Evolutionary conservation across 495 filamentous ascomycete genomes (phyloP).

Genomic region (Aspergillus affinis): DNA sequence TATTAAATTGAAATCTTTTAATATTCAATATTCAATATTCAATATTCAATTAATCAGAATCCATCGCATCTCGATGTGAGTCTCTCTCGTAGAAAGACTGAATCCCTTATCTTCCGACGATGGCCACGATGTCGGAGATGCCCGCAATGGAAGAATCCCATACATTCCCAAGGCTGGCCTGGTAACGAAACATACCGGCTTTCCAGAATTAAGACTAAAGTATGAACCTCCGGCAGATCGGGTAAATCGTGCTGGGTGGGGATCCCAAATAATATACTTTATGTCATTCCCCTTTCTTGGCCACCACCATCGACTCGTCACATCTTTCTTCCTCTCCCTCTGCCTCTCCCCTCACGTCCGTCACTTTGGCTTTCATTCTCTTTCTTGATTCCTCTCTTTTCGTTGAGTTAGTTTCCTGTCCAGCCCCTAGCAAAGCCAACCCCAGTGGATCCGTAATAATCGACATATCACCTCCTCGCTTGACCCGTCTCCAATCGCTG

Average conservation of each 20-base stretch:
- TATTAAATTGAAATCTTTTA: too few relatives aligned
- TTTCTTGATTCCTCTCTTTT: constrained; percentile 11
- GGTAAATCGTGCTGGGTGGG: constrained; percentile 19
- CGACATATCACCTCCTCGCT: constrained; percentile 15
- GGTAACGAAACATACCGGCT: neutral
- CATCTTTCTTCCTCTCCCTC: constrained; percentile 12
- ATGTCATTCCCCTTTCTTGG: constrained; percentile 22
- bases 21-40: too few relatives aligned
- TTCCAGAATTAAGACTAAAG: neutral
- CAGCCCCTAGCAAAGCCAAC: constrained; percentile 10
- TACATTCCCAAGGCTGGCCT: neutral
- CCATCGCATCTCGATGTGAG: too few relatives aligned
- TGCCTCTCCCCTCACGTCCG: constrained; percentile 21
- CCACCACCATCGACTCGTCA: constrained; percentile 32
- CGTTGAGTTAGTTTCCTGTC: neutral
- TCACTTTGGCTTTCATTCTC: neutral
- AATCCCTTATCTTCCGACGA: too few relatives aligned
- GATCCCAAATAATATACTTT: constrained; percentile 11
- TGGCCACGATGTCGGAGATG: too few relatives aligned
- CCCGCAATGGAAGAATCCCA: neutral
- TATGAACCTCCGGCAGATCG: neutral
- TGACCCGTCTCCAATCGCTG: constrained; percentile 13
- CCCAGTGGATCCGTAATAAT: neutral
- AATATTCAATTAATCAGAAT: too few relatives aligned
- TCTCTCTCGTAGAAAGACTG: too few relatives aligned